Percentiles rank a stretch among this genome's conserved stretches.
Conservation (phyloP, 768 basidiomycete species). For the Collybia mongolica region DNA sequence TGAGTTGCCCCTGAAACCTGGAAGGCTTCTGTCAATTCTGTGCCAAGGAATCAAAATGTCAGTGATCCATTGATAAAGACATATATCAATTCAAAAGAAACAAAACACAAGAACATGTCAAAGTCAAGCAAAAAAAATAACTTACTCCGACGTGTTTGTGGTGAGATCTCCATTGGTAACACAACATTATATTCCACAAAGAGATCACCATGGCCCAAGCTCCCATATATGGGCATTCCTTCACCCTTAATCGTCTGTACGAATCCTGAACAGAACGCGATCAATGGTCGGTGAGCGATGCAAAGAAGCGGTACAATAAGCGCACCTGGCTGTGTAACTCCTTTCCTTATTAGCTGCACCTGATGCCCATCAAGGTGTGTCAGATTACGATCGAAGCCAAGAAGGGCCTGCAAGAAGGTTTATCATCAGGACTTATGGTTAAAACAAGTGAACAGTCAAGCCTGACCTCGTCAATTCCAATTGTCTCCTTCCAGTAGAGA, state of each 20-base stretch:
- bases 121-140: conserved; percentile 11
- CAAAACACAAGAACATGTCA: neutral
- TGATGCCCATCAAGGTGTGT: conserved; percentile 89
- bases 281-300: neutral
- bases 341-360: conserved; percentile 65
- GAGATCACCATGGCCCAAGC: conserved; percentile 70
- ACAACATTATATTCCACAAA: conserved; percentile 95
- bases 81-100: conserved; percentile 4
- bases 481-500: conserved; percentile 89
- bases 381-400: conserved; percentile 92
- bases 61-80: conserved; percentile 3
- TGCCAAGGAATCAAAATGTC: conserved; percentile 5
- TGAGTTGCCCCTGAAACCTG: conserved; percentile 16
- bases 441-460: neutral
- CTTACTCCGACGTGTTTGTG: conserved; percentile 76
- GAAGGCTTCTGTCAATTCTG: conserved; percentile 25
- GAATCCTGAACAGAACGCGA: conserved; percentile 49
- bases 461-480: conserved; percentile 86
- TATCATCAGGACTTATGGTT: conserved; percentile 2
- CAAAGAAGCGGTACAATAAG: neutral
- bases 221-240: conserved; percentile 80
- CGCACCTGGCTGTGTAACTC: conserved; percentile 90
- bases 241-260: conserved; percentile 86
- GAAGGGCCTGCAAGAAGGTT: conserved; percentile 63
- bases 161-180: conserved; percentile 70